Base-by-base conservation (phyloP, 2,329 filamentous ascomycete species). In the Pseudonectria buxi region DNA sequence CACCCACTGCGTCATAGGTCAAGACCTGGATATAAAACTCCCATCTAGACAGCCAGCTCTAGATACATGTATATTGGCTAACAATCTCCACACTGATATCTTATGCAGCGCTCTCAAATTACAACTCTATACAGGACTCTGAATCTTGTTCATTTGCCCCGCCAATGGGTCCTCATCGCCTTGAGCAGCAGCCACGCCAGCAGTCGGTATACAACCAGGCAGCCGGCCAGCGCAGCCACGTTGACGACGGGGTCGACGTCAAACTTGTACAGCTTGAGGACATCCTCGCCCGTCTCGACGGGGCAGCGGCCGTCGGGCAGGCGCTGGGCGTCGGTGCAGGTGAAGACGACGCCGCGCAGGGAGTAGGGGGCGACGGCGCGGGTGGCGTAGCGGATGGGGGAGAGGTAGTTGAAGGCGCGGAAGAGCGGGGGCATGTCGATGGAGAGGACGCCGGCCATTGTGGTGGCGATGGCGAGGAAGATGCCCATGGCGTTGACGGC, bases 401-500 rank as follows among this genome's bases (percentile, higher is more conserved):
- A 78, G 30, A 88, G 69, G 54, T 86, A 80, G 54, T 88, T 88
- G 53, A 86, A 70, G 0, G 70, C 77, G 43, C 77, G 65, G 30
- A 87, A 73, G 12, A 86, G 72, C 3, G 56, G 49, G 2, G 83
- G 81, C 63, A 87, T 78, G 47, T 80, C 63, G 44, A 86, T 78
- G 37, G 76, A 83, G 57, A 88, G 72, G 24, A 87, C 67, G 1
- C 83, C 83, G 0, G 74, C 74, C 71, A 88, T 83, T 51, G 78
- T 73, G 47, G 81, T 81, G 0, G 82, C 78, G 7, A 89, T 72
- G 0, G 77, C 79, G 4, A 89, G 66, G 13, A 88, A 67, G 28
- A 86, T 71, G 1, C 74, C 78, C 44, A 81, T 86, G 37, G 86
- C 61, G 47, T 85, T 86, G 39, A 88, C 76, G 0, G 83, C 81